Evolutionary conservation across 2,329 filamentous ascomycete genomes (phyloP).

Genomic region (Leptosphaerulina australis): DNA sequence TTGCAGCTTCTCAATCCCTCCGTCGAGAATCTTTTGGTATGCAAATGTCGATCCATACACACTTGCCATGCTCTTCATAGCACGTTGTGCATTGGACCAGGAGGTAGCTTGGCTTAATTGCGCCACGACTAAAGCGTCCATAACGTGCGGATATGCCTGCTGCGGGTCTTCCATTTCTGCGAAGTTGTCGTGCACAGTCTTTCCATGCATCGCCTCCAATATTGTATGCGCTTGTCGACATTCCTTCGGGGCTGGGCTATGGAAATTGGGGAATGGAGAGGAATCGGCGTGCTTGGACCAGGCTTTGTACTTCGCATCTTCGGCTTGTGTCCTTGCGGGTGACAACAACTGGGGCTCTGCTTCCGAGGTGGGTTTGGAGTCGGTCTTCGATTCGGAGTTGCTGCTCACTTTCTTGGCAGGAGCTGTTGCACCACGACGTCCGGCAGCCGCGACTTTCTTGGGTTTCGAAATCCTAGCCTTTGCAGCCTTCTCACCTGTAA

Average conservation of each 20-base stretch:
- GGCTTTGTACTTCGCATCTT: background rate
- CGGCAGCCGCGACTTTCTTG: too few species aligned
- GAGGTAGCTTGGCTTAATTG: constrained; percentile 10
- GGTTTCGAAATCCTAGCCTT: too few species aligned
- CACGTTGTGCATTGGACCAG: constrained; percentile 15
- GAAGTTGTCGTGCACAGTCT: background rate
- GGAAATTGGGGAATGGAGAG: background rate
- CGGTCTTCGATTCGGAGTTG: background rate
- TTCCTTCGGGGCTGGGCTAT: background rate
- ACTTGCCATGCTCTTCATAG: constrained; percentile 7
- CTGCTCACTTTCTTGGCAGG: too few species aligned
- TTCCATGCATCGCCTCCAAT: background rate
- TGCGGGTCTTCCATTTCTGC: background rate
- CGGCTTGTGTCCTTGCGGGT: background rate
- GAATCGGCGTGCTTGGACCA: background rate
- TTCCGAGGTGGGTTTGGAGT: background rate
- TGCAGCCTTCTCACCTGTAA: too few species aligned
- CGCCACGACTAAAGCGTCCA: constrained; percentile 13
- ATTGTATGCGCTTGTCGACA: background rate
- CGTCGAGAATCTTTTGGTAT: constrained; percentile 1
- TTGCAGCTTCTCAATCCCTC: constrained; percentile 5
- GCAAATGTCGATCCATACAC: constrained; percentile 10
- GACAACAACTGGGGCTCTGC: background rate
- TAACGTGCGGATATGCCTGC: background rate
- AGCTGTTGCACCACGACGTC: too few species aligned